A percentile compares a stretch with the other conserved stretches of the same genome.
Conservation (phyloP, 2,329 filamentous ascomycete species). For the Talaromyces funiculosus region DNA sequence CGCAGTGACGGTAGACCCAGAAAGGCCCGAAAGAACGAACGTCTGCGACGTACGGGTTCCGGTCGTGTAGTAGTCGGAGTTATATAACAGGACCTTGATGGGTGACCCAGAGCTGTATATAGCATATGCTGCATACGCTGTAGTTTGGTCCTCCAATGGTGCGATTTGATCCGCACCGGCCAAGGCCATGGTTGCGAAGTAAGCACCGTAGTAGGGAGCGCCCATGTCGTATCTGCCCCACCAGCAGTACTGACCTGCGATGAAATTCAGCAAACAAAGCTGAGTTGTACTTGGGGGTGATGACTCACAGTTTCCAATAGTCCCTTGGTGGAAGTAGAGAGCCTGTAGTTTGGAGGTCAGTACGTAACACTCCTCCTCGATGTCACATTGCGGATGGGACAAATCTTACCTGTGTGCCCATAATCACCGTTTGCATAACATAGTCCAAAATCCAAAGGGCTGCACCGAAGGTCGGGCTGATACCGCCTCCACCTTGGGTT, state of each 20-base stretch:
- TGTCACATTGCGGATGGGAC: too few species aligned
- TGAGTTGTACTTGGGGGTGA: too few species aligned
- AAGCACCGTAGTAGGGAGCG: slow-evolving; percentile 50
- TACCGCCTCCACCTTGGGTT: slow-evolving; percentile 35
- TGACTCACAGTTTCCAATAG: slow-evolving; percentile 42
- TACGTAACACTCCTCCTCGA: too few species aligned
- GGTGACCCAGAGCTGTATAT: slow-evolving; percentile 34
- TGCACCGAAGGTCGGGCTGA: slow-evolving; percentile 46
- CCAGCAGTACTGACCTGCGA: slow-evolving; percentile 42
- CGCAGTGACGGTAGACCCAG: slow-evolving; percentile 31
- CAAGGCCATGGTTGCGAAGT: slow-evolving; percentile 40
- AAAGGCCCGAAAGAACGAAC: slow-evolving; percentile 36
- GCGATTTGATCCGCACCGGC: slow-evolving; percentile 41
- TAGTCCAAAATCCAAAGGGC: slow-evolving; percentile 51
- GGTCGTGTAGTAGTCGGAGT: slow-evolving; percentile 29
- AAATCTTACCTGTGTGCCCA: slow-evolving; percentile 26
- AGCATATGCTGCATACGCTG: slow-evolving; percentile 44
- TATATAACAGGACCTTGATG: slow-evolving; percentile 36
- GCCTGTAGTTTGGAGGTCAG: not conserved
- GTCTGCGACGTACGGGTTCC: slow-evolving; percentile 26
- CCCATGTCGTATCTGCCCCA: slow-evolving; percentile 47
- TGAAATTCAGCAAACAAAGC: too few species aligned
- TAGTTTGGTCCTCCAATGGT: slow-evolving; percentile 41
- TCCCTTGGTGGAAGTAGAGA: slow-evolving; percentile 48
- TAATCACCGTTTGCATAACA: slow-evolving; percentile 26